phyloP scores from a whole-genome alignment of 371 early-diverging fungal genomes.

The Choanephora cucurbitarum region DNA sequence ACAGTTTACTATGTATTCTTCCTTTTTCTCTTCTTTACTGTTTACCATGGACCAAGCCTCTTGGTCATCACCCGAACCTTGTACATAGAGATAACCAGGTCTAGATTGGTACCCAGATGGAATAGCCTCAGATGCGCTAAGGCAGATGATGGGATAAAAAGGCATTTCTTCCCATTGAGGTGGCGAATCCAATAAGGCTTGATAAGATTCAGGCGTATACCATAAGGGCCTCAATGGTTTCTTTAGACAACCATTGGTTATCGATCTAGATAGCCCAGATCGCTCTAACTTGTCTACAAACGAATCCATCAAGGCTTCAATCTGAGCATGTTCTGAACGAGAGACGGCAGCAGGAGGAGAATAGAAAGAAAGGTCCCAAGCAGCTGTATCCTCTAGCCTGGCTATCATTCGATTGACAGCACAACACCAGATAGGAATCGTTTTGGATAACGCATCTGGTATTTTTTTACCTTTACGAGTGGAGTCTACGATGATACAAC shows the following conservation, averaged over 20 bases:
- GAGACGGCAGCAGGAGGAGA: slow-evolving; percentile 68
- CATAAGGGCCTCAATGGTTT: slow-evolving; percentile 84
- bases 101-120: slow-evolving; percentile 55
- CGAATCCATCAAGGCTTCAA: slow-evolving; percentile 52
- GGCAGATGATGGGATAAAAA: slow-evolving; percentile 71
- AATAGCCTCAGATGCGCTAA: slow-evolving; percentile 71
- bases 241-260: too few relatives aligned
- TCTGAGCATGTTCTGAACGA: slow-evolving; percentile 75
- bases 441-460: slow-evolving; percentile 84
- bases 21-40: background rate
- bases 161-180: slow-evolving; percentile 53
- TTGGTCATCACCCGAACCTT: slow-evolving; percentile 89
- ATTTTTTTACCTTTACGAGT: slow-evolving; percentile 84
- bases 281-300: slow-evolving; percentile 67
- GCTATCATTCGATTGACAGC: slow-evolving; percentile 61
- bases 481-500: slow-evolving; percentile 85
- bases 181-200: slow-evolving; percentile 41
- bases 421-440: slow-evolving; percentile 89
- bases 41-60: slow-evolving; percentile 78
- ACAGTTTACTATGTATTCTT: background rate
- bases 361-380: slow-evolving; percentile 67
- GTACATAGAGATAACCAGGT: slow-evolving; percentile 75
- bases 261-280: slow-evolving; percentile 38
- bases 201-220: slow-evolving; percentile 67
- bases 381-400: slow-evolving; percentile 13